phyloP scores from a whole-genome alignment of 306 rosid species.

The Lupinus albus region DNA sequence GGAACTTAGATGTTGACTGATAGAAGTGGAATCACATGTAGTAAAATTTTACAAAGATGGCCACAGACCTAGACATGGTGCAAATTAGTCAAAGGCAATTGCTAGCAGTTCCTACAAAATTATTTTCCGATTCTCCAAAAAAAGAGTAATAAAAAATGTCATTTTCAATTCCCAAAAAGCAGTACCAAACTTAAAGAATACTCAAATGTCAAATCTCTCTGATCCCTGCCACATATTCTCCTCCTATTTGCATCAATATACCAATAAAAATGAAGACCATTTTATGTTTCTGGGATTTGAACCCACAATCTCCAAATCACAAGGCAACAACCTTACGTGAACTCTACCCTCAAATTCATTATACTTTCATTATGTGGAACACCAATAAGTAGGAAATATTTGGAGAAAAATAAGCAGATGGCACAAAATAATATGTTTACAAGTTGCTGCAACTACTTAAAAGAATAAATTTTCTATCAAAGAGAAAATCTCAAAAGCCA shows the following conservation, averaged over 20 bases:
- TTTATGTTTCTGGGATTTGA: background rate
- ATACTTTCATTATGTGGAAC: constrained; percentile 18
- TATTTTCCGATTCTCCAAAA: constrained; percentile 10
- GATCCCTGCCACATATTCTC: background rate
- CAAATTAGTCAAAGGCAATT: background rate
- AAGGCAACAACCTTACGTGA: no score
- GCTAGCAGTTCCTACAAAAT: background rate
- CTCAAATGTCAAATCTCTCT: background rate
- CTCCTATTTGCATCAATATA: constrained; percentile 20
- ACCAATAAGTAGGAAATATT: background rate
- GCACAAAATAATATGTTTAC: constrained; percentile 12
- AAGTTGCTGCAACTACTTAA: constrained; percentile 18
- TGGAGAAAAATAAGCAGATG: constrained; percentile 15
- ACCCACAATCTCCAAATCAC: no score
- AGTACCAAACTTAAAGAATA: background rate
- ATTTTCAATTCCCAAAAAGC: constrained; percentile 1
- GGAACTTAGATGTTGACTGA: background rate
- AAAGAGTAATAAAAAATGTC: background rate
- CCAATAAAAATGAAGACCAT: background rate
- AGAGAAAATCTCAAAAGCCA: constrained; percentile 26
- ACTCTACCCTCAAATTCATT: constrained; percentile 1
- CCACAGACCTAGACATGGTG: background rate
- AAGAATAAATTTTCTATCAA: background rate
- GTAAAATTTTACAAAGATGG: constrained; percentile 1
- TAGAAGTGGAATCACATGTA: background rate